Conservation (phyloP, 352 stramenopile genomes). For the Phytopythium delawarense region DNA sequence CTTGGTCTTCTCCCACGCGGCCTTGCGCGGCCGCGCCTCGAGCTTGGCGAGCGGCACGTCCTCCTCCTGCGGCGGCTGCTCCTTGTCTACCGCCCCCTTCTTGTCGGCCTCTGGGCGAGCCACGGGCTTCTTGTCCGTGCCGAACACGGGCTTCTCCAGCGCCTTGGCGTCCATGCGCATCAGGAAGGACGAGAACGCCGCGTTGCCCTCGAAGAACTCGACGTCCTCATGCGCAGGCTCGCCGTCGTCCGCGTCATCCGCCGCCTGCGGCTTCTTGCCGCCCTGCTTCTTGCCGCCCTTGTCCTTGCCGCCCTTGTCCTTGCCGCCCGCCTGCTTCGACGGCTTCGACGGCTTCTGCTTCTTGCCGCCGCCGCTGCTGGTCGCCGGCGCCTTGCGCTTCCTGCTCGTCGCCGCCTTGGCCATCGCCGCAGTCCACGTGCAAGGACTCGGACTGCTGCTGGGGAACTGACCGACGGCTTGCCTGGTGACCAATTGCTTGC, state of each 20-base stretch:
- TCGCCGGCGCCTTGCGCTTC: slow-evolving; percentile 35
- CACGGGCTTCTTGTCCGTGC: slow-evolving; percentile 32
- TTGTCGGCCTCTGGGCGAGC: slow-evolving; percentile 8
- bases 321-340: not conserved
- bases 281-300: slow-evolving; percentile 10
- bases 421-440: slow-evolving; percentile 10
- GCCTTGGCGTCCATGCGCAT: slow-evolving; percentile 74
- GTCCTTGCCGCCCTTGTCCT: slow-evolving; percentile 11
- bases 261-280: slow-evolving; percentile 9
- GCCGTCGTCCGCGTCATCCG: slow-evolving; percentile 44
- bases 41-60: slow-evolving; percentile 74
- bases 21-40: slow-evolving; percentile 61
- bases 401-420: slow-evolving; percentile 21
- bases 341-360: slow-evolving; percentile 26
- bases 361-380: slow-evolving; percentile 20
- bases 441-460: not conserved
- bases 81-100: slow-evolving; percentile 8
- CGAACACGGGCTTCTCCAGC: slow-evolving; percentile 39
- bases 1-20: slow-evolving; percentile 50
- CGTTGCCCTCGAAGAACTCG: slow-evolving; percentile 74
- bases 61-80: slow-evolving; percentile 1
- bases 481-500: not conserved
- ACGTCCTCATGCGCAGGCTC: slow-evolving; percentile 78
- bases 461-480: not conserved
- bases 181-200: slow-evolving; percentile 68